Conservation (phyloP, 2,329 filamentous ascomycete genomes). For the Epichloe gansuensis region DNA sequence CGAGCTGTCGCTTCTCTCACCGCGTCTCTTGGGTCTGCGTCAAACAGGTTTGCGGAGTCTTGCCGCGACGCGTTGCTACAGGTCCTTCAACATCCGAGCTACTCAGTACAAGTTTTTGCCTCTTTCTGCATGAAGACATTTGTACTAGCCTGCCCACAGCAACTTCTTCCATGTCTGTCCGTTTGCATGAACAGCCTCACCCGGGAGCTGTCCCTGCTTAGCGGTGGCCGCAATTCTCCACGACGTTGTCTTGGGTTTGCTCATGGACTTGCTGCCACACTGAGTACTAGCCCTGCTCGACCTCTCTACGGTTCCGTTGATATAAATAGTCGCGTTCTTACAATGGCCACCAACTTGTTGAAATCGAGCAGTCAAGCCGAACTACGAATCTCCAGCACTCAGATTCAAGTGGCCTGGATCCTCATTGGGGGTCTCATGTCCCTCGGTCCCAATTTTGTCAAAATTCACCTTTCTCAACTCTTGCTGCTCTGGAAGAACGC, state of each 20-base stretch:
- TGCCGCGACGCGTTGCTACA: constrained; percentile 82
- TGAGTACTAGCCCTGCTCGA: constrained; percentile 78
- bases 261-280: constrained; percentile 76
- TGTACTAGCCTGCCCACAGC: constrained; percentile 81
- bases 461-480: constrained; percentile 90
- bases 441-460: constrained; percentile 93
- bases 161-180: constrained; percentile 79
- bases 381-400: constrained; percentile 77
- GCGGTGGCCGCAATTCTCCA: constrained; percentile 62
- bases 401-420: constrained; percentile 97
- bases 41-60: constrained; percentile 63
- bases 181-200: constrained; percentile 94
- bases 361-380: constrained; percentile 90
- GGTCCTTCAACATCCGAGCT: constrained; percentile 86
- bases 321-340: constrained; percentile 81
- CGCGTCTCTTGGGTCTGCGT: constrained; percentile 66
- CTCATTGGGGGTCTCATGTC: constrained; percentile 94
- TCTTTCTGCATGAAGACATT: constrained; percentile 78
- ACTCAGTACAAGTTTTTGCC: constrained; percentile 85
- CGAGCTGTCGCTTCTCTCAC: constrained; percentile 71
- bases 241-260: constrained; percentile 81
- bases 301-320: constrained; percentile 92
- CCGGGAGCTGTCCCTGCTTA: constrained; percentile 69
- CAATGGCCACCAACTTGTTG: constrained; percentile 79
- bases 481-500: constrained; percentile 96